Conservation (phyloP, 2,329 filamentous ascomycete species). For the Leptographium wingfieldii region DNA sequence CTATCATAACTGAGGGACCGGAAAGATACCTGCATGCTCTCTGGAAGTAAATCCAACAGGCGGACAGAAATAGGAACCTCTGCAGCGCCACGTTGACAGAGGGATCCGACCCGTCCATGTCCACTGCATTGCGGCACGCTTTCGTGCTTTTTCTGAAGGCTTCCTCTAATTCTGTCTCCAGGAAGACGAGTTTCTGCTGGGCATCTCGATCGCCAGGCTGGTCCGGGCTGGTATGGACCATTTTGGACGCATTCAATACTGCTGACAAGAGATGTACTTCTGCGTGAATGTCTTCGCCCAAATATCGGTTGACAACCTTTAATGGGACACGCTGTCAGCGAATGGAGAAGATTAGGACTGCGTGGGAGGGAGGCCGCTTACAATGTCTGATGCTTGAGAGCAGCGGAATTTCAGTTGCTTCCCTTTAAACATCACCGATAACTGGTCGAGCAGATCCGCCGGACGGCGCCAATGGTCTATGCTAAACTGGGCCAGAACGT, state of each 20-base stretch:
- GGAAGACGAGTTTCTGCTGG: background rate
- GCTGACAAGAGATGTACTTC: conserved; percentile 2
- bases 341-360: background rate
- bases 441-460: background rate
- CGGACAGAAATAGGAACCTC: conserved; percentile 3
- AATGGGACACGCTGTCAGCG: background rate
- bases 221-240: background rate
- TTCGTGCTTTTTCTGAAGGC: background rate
- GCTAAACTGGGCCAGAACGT: conserved; percentile 17
- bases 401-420: background rate
- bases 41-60: conserved; percentile 9
- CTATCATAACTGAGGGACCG: conserved; percentile 2
- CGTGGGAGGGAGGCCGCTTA: background rate
- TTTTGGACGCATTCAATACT: background rate
- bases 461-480: conserved; percentile 15
- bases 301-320: background rate
- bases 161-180: background rate
- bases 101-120: background rate
- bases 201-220: background rate
- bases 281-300: conserved; percentile 1
- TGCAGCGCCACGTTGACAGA: conserved; percentile 1
- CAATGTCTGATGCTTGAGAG: background rate
- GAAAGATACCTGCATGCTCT: conserved; percentile 5
- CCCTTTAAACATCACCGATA: conserved; percentile 1
- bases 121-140: background rate